These are phyloP conservation scores for Datura wrightii DNA, from an alignment of 257 asterid species.

Conservation along the genomic window DNA sequence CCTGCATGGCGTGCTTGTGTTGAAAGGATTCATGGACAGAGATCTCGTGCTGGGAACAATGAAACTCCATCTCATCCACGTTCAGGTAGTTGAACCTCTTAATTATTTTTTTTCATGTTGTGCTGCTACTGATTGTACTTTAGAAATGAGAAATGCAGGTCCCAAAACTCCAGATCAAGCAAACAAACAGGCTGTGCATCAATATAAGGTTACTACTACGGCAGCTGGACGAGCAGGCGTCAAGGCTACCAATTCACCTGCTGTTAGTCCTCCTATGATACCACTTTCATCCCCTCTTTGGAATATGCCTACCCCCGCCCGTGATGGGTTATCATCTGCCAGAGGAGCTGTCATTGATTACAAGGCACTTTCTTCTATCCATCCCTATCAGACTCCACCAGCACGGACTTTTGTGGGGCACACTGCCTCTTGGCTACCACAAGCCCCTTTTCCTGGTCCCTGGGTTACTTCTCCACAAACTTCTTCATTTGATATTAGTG, in stretches of 20 bases:
- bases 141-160: slow-evolving; percentile 55
- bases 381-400: slow-evolving; percentile 73
- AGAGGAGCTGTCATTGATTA: slow-evolving; percentile 71
- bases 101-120: slow-evolving; percentile 20
- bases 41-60: slow-evolving; percentile 51
- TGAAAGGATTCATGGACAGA: slow-evolving; percentile 66
- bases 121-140: slow-evolving; percentile 36
- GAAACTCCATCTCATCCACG: slow-evolving; percentile 66
- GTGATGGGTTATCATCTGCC: slow-evolving; percentile 59
- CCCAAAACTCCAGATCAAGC: slow-evolving; percentile 63
- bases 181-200: slow-evolving; percentile 52
- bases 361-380: slow-evolving; percentile 75
- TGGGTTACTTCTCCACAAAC: slow-evolving; percentile 80
- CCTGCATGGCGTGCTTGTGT: slow-evolving; percentile 84
- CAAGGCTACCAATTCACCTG: slow-evolving; percentile 62
- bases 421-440: slow-evolving; percentile 66
- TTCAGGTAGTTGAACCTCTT: slow-evolving; percentile 58
- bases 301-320: slow-evolving; percentile 77
- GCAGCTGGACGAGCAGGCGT: slow-evolving; percentile 57
- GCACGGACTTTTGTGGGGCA: slow-evolving; percentile 57
- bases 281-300: slow-evolving; percentile 92
- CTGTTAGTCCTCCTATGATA: slow-evolving; percentile 65
- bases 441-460: slow-evolving; percentile 66
- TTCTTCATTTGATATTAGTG: slow-evolving; percentile 63
- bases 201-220: slow-evolving; percentile 57